Evolutionary conservation across 352 stramenopile genomes (phyloP).

Genomic region (Globisporangium ultimum): DNA sequence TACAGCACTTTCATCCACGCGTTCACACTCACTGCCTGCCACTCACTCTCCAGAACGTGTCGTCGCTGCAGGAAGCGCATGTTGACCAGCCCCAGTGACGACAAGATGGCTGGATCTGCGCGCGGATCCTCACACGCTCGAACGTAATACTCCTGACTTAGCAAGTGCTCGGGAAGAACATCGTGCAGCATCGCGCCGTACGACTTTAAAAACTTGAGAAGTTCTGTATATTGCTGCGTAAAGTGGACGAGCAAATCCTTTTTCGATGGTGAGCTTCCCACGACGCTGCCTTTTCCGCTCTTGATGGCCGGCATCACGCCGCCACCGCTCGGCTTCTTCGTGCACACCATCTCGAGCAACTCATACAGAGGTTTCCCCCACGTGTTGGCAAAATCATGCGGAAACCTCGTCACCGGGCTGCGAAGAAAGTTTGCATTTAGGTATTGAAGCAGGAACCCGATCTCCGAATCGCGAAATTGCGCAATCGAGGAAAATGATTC

Average conservation of each 20-base stretch:
- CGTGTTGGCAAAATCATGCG: conserved; percentile 70
- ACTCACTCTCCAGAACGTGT: conserved; percentile 55
- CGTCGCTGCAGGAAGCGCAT: conserved; percentile 60
- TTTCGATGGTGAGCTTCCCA: conserved; percentile 27
- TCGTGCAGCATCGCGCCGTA: conserved; percentile 91
- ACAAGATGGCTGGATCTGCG: conserved; percentile 43
- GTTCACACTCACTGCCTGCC: conserved; percentile 32
- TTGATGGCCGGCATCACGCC: conserved; percentile 21
- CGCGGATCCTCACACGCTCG: conserved; percentile 66
- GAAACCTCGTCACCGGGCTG: conserved; percentile 63
- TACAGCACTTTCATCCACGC: conserved; percentile 89
- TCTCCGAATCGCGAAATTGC: conserved; percentile 38
- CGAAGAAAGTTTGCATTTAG: conserved; percentile 83
- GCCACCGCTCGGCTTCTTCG: conserved; percentile 69
- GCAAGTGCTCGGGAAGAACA: conserved; percentile 74
- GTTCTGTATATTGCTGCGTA: conserved; percentile 73
- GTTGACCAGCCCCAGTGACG: conserved; percentile 23
- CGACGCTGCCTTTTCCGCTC: conserved; percentile 16
- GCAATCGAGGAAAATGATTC: background rate
- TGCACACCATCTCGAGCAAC: conserved; percentile 87
- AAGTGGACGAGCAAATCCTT: conserved; percentile 58
- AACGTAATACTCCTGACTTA: conserved; percentile 81
- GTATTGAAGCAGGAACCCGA: conserved; percentile 77
- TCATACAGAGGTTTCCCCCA: conserved; percentile 85
- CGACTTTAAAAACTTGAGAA: conserved; percentile 90